Conservation (phyloP, 148 eudicot genomes). For the Vaccinium myrtillus region DNA sequence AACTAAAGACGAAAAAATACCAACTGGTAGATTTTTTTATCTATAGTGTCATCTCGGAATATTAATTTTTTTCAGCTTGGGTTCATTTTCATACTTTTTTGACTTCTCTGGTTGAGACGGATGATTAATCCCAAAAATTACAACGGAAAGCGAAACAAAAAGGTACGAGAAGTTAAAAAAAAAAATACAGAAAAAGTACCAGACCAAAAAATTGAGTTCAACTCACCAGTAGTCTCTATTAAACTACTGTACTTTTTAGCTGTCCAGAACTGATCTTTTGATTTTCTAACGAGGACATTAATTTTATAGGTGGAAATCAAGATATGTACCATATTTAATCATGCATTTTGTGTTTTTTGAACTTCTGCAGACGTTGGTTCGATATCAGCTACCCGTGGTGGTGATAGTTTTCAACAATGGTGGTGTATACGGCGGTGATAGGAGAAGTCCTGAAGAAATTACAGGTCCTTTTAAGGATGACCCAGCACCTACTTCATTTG, state of each 20-base stretch:
- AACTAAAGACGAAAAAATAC: too few species aligned
- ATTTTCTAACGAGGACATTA: neutral
- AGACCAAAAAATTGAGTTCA: too few species aligned
- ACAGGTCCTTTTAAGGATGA: slow-evolving; percentile 78
- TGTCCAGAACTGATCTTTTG: neutral
- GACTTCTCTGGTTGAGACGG: too few species aligned
- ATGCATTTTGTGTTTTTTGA: neutral
- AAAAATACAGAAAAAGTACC: too few species aligned
- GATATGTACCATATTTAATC: neutral
- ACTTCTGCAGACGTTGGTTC: slow-evolving; percentile 68
- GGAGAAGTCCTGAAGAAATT: slow-evolving; percentile 73
- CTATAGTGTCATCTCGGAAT: too few species aligned
- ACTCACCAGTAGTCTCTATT: neutral
- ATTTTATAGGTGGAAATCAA: neutral
- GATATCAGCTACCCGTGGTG: slow-evolving; percentile 81
- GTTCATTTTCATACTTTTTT: too few species aligned
- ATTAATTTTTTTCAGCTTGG: too few species aligned
- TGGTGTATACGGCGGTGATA: slow-evolving; percentile 88
- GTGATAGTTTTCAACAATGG: slow-evolving; percentile 89
- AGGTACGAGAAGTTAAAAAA: too few species aligned
- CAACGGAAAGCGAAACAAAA: too few species aligned
- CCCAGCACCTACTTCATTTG: slow-evolving; percentile 89
- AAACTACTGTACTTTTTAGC: neutral
- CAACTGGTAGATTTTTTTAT: too few species aligned
- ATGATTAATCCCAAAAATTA: too few species aligned